phyloP scores from a whole-genome alignment of 768 basidiomycete species.

The Mrakia hoshinonis region DNA sequence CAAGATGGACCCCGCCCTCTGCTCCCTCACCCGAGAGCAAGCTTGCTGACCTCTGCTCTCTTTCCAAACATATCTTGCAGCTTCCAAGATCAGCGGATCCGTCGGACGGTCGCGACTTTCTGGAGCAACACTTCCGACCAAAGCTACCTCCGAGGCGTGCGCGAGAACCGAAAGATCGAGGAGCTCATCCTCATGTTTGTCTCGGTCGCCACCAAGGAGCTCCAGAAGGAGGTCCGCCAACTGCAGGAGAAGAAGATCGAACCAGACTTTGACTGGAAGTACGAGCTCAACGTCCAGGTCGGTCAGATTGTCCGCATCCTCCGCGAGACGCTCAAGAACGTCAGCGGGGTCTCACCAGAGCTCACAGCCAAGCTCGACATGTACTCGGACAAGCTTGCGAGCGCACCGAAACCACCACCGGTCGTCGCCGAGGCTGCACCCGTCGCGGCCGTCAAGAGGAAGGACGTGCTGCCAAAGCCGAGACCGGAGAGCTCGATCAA shows the following conservation, averaged over 20 bases:
- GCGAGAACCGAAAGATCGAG: conserved; percentile 93
- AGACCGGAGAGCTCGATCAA: conserved; percentile 7
- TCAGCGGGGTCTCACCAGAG: conserved; percentile 75
- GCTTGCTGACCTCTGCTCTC: background rate
- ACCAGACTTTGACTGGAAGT: conserved; percentile 75
- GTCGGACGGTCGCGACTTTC: conserved; percentile 84
- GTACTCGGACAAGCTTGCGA: conserved; percentile 72
- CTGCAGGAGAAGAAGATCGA: conserved; percentile 27
- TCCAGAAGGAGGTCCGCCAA: conserved; percentile 81
- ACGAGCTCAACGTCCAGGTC: conserved; percentile 85
- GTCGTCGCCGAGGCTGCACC: background rate
- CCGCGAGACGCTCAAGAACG: conserved; percentile 62
- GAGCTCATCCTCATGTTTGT: conserved; percentile 95
- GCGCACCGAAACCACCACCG: conserved; percentile 40
- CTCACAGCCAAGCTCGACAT: conserved; percentile 69
- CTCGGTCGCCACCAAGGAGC: conserved; percentile 72
- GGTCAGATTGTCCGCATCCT: conserved; percentile 78
- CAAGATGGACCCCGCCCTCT: background rate
- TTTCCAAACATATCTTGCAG: conserved; percentile 43
- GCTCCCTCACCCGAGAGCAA: background rate
- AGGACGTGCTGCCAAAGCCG: conserved; percentile 12
- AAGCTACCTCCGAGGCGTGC: conserved; percentile 77
- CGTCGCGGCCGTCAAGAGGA: conserved; percentile 5
- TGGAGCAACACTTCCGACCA: conserved; percentile 83
- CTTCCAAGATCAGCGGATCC: conserved; percentile 79